phyloP scores from a whole-genome alignment of 1,284 basidiomycete species.

The Ganoderma lucidum region DNA sequence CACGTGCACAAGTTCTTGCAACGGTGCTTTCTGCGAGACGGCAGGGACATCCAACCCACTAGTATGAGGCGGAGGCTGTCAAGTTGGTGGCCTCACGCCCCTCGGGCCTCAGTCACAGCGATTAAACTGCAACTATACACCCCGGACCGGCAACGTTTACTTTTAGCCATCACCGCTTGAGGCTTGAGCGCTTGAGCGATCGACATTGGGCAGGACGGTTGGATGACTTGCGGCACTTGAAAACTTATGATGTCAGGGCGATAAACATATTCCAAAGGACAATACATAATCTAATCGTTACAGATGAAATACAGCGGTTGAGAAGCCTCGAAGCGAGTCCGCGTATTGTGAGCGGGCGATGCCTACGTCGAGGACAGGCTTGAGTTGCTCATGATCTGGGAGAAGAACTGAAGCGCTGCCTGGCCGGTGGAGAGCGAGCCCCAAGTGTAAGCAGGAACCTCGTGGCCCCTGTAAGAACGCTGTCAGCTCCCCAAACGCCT shows the following conservation, averaged over 20 bases:
- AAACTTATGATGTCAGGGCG: not conserved
- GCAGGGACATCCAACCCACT: too few species aligned
- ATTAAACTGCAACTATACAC: too few species aligned
- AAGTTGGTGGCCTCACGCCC: too few species aligned
- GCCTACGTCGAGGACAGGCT: not conserved
- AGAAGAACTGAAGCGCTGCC: constrained; percentile 36
- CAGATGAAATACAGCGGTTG: not conserved
- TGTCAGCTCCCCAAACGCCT: not conserved
- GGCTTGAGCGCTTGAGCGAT: too few species aligned
- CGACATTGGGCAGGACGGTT: too few species aligned
- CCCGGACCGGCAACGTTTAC: too few species aligned
- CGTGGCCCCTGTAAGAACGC: constrained; percentile 29
- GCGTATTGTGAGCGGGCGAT: not conserved
- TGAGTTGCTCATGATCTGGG: constrained; percentile 31
- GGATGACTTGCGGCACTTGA: not conserved
- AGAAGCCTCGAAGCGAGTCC: not conserved
- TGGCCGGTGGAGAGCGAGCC: constrained; percentile 30
- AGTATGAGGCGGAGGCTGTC: too few species aligned
- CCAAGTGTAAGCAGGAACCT: constrained; percentile 34
- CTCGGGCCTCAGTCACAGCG: too few species aligned
- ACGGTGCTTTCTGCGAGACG: not conserved
- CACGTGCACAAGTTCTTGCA: not conserved
- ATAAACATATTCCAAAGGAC: not conserved
- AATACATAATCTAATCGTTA: constrained; percentile 5
- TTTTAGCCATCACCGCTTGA: too few species aligned